Evolutionary conservation across 257 asterid species (phyloP), one percentile per base, ranked within the genome.

Genomic region (Penstemon newberryi): DNA sequence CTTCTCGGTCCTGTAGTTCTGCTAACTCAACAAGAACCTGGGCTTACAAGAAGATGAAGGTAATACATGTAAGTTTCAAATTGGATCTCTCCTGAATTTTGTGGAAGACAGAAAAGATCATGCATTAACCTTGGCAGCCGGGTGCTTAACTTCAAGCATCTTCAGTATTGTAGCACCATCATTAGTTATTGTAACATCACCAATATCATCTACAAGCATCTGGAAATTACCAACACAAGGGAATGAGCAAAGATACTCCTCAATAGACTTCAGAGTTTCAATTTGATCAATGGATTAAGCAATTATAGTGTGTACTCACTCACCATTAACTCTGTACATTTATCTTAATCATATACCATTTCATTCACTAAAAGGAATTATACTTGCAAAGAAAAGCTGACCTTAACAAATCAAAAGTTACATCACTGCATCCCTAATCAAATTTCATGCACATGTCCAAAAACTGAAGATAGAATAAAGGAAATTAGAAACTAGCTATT

Each of bases 1-100:
- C 99, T 85, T 94, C 97, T 70, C 96, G 85, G 77, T 94, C 99
- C 82, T 94, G 99, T 46, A 94, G 88, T 74, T 94, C 99, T 57
- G 99, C 99, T 82, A 94, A 80, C 85, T 94, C 99, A 75, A 94
- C 99, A 70, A 91, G 99, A 66, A 94, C 97, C 99, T 93, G 65
- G 5, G 18, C 46, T 15, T 56, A 53, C 39, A 40, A 25, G 33
- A 25, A 8, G 53, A 60, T 73, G 11, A 12, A 25, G 37, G 7
- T 33, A 69, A 53, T 25, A 25, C 1, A 44, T 11, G 47, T 45
- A 45, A 53, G 44, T 33, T 38, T 13, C 6, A 38, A 51, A 56
- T 8, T 50, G 49, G n/a, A 38, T 10, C 49, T 2, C 50, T 44
- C 33, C 33, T 25, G 33, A 25, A 25, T 45, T 25, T 0, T 25